A percentile compares a stretch with the other conserved stretches of the same genome.
Evolutionary conservation across 441 rosid genomes (phyloP).

Genomic region (Gossypium lobatum): DNA sequence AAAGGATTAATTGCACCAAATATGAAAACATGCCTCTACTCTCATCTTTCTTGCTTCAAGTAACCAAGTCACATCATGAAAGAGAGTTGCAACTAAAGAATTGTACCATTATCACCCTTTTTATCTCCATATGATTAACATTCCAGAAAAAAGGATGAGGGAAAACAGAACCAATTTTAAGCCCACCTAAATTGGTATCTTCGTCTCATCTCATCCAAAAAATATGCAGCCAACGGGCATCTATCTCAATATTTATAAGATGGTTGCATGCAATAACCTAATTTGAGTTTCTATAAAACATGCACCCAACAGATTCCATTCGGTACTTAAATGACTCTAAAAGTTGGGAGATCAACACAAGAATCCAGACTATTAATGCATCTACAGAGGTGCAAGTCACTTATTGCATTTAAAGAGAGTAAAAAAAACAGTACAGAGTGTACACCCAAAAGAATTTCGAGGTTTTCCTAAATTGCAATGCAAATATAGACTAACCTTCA

Average conservation of each 20-base stretch:
- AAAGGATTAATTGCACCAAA: not conserved
- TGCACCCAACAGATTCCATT: not conserved
- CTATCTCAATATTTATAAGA: not conserved
- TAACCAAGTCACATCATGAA: not conserved
- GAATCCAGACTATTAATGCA: not conserved
- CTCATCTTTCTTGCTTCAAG: not conserved
- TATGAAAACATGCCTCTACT: not conserved
- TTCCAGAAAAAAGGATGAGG: not conserved
- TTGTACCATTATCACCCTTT: not conserved
- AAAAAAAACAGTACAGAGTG: not conserved
- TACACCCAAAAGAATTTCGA: not conserved
- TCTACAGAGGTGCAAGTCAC: not conserved
- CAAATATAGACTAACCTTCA: constrained; percentile 56
- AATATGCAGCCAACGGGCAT: not conserved
- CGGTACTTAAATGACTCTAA: not conserved
- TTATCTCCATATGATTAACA: not conserved
- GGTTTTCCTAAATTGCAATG: not conserved
- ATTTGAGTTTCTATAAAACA: not conserved
- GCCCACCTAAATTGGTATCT: not conserved
- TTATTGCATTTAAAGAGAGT: not conserved
- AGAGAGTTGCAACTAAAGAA: not conserved
- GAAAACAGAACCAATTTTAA: not conserved
- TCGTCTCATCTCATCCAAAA: not conserved
- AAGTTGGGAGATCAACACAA: not conserved
- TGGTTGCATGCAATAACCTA: not conserved